Base-by-base conservation (phyloP, 495 filamentous ascomycete genomes). In the Lophiostoma macrostomum region DNA sequence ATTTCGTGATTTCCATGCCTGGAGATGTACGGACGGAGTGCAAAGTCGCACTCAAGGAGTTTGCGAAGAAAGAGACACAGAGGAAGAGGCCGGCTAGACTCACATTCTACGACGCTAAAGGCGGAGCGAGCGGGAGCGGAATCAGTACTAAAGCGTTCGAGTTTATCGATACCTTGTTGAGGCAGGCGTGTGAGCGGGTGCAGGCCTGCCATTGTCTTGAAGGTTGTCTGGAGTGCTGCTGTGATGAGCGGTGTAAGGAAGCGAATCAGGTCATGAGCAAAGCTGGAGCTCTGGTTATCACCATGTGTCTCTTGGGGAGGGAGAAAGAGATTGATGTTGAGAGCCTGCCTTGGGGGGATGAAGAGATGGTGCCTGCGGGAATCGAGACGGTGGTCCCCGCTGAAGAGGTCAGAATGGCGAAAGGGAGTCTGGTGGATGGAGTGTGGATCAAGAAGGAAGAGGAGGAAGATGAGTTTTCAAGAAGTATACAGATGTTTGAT, bases 11-110 rank as follows among this genome's bases (percentile, higher is more conserved):
- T 50, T 85, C 80, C 54, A 84, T 90, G 70, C 84, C 86, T 2
- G 90, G 87, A 39, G 91, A 95, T 54, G 89, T 97, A 13, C 83
- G 87, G 16, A 97, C 93, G 0, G 93, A 97, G 71, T 98, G 93
- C 63, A 97, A 98, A 70, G 73, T 76, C 53, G 75, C 78, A 1
- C 67, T 82, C 20, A 91, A 90, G 63, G 87, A 90, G 57, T 90
- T 96, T 38, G 84, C 88, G 16, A 81, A 84, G 61, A 81, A 82
- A 49, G 82, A 88, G 64, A 83, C 81, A 12, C 67, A 70, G 1
- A 78, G 93, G n/a, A 94, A 93, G 67, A 76, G 93, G 5, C 91
- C 93, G 0, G 93, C 91, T 0, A 72, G 93, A 8, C 71, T 98
- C 48, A 95, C 89, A 0, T 95, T 98, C 70, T 97, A 96, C 68